phyloP scores from a whole-genome alignment of 2,329 filamentous ascomycete genomes.

The Penicillium fuscoglaucum region DNA sequence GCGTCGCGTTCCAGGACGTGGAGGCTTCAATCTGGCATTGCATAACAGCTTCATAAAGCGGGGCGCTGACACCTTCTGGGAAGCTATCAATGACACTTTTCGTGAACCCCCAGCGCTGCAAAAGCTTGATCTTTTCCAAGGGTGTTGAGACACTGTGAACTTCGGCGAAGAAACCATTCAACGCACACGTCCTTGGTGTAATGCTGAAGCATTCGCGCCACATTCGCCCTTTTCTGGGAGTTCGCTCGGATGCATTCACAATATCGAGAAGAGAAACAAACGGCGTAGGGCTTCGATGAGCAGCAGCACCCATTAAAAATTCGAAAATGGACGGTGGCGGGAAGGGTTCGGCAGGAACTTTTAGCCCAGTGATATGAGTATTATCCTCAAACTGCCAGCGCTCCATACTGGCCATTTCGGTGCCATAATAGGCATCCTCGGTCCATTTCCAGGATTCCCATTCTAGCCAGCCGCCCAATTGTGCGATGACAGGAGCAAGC shows the following conservation, averaged over 20 bases:
- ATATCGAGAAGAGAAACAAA: slow-evolving; percentile 56
- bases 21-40: slow-evolving; percentile 81
- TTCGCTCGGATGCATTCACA: slow-evolving; percentile 37
- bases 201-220: slow-evolving; percentile 43
- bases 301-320: slow-evolving; percentile 51
- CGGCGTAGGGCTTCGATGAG: slow-evolving; percentile 33
- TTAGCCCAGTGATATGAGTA: slow-evolving; percentile 45
- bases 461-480: slow-evolving; percentile 78
- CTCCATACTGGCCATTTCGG: slow-evolving; percentile 59
- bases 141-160: slow-evolving; percentile 53
- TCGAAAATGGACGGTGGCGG: slow-evolving; percentile 60
- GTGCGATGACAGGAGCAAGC: slow-evolving; percentile 73
- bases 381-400: slow-evolving; percentile 59
- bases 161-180: slow-evolving; percentile 66
- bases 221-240: slow-evolving; percentile 32
- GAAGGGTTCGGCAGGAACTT: slow-evolving; percentile 53
- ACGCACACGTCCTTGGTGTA: slow-evolving; percentile 68
- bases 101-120: slow-evolving; percentile 67
- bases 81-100: slow-evolving; percentile 71
- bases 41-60: slow-evolving; percentile 80
- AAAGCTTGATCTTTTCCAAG: slow-evolving; percentile 69
- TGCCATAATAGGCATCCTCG: slow-evolving; percentile 56
- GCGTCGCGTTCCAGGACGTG: slow-evolving; percentile 67
- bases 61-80: slow-evolving; percentile 78
- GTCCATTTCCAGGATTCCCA: slow-evolving; percentile 65